Conservation (phyloP, 2,329 filamentous ascomycete species). For the Tolypocladium inflatum region DNA sequence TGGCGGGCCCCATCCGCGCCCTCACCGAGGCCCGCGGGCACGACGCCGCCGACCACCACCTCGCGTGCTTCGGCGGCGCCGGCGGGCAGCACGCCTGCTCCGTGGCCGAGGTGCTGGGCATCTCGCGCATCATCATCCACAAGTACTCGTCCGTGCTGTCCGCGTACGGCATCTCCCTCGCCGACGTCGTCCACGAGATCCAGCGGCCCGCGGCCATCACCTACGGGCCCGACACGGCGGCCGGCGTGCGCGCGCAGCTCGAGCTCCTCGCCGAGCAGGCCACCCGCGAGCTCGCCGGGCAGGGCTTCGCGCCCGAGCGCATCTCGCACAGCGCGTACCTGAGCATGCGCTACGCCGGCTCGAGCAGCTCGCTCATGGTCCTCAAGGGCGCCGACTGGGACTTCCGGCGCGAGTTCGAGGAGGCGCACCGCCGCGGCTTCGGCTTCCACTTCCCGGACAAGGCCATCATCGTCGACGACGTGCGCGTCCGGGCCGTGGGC, state of each 20-base stretch:
- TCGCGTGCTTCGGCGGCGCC: constrained; percentile 27
- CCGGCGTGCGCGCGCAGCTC: constrained; percentile 11
- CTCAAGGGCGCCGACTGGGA: constrained; percentile 15
- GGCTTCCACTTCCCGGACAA: constrained; percentile 50
- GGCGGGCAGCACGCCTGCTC: constrained; percentile 35
- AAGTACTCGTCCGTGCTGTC: constrained; percentile 35
- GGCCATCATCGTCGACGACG: constrained; percentile 31
- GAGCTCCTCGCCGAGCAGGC: constrained; percentile 14
- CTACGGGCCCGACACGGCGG: constrained; percentile 10
- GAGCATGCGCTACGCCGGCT: constrained; percentile 33
- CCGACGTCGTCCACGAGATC: constrained; percentile 32
- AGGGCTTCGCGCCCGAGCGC: constrained; percentile 20
- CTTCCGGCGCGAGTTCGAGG: constrained; percentile 17
- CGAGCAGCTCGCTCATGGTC: constrained; percentile 30
- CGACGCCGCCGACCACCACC: constrained; percentile 22
- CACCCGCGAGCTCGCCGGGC: constrained; percentile 10
- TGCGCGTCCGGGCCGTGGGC: constrained; percentile 29
- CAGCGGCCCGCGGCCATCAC: constrained; percentile 25
- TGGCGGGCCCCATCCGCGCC: constrained; percentile 24
- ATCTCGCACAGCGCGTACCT: constrained; percentile 32
- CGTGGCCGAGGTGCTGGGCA: constrained; percentile 32
- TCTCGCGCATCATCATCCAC: constrained; percentile 31
- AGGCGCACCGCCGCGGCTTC: constrained; percentile 66
- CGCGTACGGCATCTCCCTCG: constrained; percentile 35
- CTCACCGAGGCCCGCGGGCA: constrained; percentile 25